Evolutionary conservation across 2,329 filamentous ascomycete genomes (phyloP), one percentile per base, ranked within the genome.

Genomic region (Hypoxylon sp.): DNA sequence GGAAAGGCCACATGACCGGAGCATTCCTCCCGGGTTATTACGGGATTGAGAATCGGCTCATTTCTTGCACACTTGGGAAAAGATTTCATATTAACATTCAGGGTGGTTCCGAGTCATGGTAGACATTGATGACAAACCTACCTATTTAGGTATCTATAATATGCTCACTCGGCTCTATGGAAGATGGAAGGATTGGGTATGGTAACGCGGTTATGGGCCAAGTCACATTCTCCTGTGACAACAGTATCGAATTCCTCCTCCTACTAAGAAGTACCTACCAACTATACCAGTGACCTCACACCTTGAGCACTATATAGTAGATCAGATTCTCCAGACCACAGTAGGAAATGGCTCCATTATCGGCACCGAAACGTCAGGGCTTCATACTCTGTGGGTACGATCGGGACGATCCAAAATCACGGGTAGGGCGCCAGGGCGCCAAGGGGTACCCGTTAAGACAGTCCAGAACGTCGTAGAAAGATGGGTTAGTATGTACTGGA

Each of bases 381-480:
- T 25, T 63, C 60, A 63, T 58, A 41, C 25, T 41, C 37, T 47
- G 53, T 66, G 66, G 66, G 47, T 63, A 64, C 52, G 54, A 61
- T 69, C 51, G 51, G 16, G 55, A 59, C 43, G 60, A 68, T 68
- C 65, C 63, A 50, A 47, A 56, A 41, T 47, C 46, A 51, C 65
- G 62, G 65, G 58, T 62, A 68, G 41, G 61, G 55, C 32, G 48
- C 48, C 37, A 43, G 54, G 29, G 32, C 25, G 59, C 59, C 66
- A 66, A 66, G 63, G 47, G 29, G 53, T 51, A 45, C 27, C 30
- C 21, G 25, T 41, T n/a, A 12, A 41, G 29, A 34, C 41, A 60
- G 47, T 54, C 66, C 59, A 68, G 66, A 68, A 68, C 47, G 41
- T 63, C 54, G 54, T 62, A 50, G 63, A 66, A 62, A 53, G 47